phyloP scores from a whole-genome alignment of 2,329 filamentous ascomycete genomes.

The Monosporascus sp. region DNA sequence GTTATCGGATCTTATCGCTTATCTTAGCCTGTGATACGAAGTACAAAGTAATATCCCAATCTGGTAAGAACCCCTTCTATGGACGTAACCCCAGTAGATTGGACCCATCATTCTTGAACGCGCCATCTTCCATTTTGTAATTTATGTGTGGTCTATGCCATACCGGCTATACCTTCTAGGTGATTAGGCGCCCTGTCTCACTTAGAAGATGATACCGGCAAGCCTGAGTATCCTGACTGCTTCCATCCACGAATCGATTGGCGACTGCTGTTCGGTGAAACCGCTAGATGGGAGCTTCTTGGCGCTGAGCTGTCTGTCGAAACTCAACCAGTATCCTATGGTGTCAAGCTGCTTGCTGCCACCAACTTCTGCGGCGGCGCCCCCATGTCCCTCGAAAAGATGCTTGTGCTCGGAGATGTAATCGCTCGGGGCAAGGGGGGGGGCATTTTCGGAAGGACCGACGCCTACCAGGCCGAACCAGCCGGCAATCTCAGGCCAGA shows the following conservation, averaged over 20 bases:
- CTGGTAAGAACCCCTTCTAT: no score
- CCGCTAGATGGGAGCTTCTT: conserved; percentile 33
- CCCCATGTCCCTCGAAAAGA: conserved; percentile 25
- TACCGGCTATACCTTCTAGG: no score
- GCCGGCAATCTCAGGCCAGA: conserved; percentile 26
- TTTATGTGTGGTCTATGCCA: no score
- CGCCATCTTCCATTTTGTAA: no score
- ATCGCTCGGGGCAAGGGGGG: conserved; percentile 19
- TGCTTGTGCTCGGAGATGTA: conserved; percentile 26
- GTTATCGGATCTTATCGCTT: background rate
- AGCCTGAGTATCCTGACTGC: conserved; percentile 37
- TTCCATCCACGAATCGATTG: conserved; percentile 35
- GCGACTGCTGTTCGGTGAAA: conserved; percentile 34
- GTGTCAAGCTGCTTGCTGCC: conserved; percentile 36
- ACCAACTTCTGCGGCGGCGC: conserved; percentile 28
- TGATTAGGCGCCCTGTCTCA: no score
- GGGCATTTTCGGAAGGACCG: conserved; percentile 9
- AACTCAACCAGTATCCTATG: conserved; percentile 42
- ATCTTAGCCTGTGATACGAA: background rate
- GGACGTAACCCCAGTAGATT: no score
- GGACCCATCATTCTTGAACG: no score
- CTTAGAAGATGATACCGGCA: conserved; percentile 34
- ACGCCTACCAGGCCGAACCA: conserved; percentile 29
- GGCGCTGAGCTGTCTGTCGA: conserved; percentile 42
- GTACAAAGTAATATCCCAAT: no score